A percentile compares a stretch with the other conserved stretches of the same genome.
Conservation (phyloP, 305 asterid species). For the Withania somnifera region DNA sequence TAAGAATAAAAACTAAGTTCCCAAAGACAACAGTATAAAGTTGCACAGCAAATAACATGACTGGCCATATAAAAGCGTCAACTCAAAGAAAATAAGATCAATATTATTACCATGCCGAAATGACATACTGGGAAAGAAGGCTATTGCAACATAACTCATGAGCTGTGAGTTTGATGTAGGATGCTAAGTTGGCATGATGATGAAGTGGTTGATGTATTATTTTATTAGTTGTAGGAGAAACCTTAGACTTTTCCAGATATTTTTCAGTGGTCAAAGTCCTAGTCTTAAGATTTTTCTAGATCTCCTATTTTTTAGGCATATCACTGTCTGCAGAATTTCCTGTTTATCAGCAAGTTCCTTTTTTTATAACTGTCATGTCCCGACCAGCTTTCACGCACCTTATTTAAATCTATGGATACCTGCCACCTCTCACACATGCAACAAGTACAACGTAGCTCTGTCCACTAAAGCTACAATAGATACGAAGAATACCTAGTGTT, state of each 20-base stretch:
- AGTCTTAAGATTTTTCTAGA: neutral
- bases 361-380: too few species aligned
- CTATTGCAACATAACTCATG: neutral
- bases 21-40: neutral
- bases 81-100: neutral
- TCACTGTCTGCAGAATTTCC: neutral
- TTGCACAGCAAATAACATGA: neutral
- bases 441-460: too few species aligned
- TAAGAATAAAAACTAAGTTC: too few species aligned
- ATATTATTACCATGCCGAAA: neutral
- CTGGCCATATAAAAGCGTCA: too few species aligned
- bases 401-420: too few species aligned
- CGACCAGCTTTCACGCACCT: too few species aligned
- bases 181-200: neutral
- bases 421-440: too few species aligned
- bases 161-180: neutral
- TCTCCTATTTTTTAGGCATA: neutral
- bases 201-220: too few species aligned
- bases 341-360: neutral
- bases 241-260: neutral
- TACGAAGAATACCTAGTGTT: too few species aligned
- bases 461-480: too few species aligned
- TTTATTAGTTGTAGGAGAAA: neutral
- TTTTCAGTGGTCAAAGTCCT: neutral
- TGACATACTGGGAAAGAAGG: neutral